Evolutionary conservation across 176 grass and related monocot genomes (phyloP).

Genomic region (Luzula sylvatica): DNA sequence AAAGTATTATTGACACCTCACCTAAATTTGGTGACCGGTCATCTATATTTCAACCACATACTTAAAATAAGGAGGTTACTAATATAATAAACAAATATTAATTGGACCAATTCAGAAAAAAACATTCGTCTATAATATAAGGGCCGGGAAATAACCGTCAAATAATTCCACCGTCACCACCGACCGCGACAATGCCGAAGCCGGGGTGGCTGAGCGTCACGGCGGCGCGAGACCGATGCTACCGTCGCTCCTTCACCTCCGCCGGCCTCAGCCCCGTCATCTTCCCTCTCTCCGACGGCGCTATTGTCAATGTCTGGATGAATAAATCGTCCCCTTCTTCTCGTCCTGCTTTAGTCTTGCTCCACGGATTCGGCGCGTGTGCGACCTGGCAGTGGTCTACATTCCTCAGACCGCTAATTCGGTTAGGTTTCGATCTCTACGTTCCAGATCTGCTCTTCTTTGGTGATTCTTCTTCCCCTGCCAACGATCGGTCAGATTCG

Average conservation of each 20-base stretch:
- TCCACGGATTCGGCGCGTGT: constrained; percentile 80
- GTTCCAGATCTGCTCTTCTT: constrained; percentile 94
- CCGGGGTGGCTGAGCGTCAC: constrained; percentile 46
- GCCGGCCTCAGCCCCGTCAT: constrained; percentile 46
- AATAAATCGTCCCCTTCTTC: constrained; percentile 25
- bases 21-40: too few species aligned
- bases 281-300: constrained; percentile 42
- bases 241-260: constrained; percentile 54
- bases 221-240: constrained; percentile 48
- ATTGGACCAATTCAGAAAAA: too few species aligned
- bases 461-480: constrained; percentile 45
- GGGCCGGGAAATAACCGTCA: too few species aligned
- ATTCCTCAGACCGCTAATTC: constrained; percentile 57
- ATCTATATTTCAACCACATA: too few species aligned
- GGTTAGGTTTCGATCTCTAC: constrained; percentile 70
- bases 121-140: too few species aligned
- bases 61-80: too few species aligned
- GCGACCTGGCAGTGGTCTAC: constrained; percentile 81
- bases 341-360: constrained; percentile 37
- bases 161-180: background rate
- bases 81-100: too few species aligned
- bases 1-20: too few species aligned
- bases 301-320: constrained; percentile 64
- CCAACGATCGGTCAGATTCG: constrained; percentile 41
- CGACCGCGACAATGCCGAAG: too few species aligned